Evolutionary conservation across 495 filamentous ascomycete species (phyloP), one percentile per base, ranked within the genome.

Genomic region (Ramalina intermedia): DNA sequence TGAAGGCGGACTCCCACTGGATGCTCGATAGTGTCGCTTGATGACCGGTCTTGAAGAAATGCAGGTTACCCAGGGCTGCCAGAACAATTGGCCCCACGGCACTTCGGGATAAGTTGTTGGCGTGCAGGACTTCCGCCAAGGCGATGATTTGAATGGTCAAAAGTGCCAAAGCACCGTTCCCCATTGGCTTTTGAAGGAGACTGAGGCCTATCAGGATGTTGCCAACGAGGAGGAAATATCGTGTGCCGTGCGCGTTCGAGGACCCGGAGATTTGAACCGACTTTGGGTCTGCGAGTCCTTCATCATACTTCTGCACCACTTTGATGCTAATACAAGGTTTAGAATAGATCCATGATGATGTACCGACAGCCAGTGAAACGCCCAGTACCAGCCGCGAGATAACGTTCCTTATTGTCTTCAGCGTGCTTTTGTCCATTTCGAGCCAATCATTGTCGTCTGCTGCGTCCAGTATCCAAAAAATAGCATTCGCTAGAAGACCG

Each of bases 21-120:
- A 99, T 93, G 51, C 76, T 81, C 56, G 78, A 74, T 20, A 95
- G 75, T 0, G 80, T 82, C 14, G 90, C 90, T 64, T 96, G 93
- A 65, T 99, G 91, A 54, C 91, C 91, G 1, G 91, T 99, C 57
- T 90, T 94, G 79, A 99, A 99, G 71, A 81, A 99, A 68, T 94
- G 79, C 63, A 87, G 94, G 54, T 80, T 83, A 42, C 87, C 93
- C 1, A 99, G 72, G 14, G 96, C 64, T 36, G 78, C 93, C 11
- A 99, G 72, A 37, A 94, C 71, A 20, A 88, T 69, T 20, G 93
- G 90, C 0, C 88, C 91, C 58, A 96, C 80, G 29, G 84, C 63
- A 3, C 84, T 81, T 55, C 76, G 73, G 1, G 75, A 67, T 1
- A 94, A 66, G 39, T 70, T 63, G 62, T 85, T 84, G 39, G 82